Conservation (phyloP, 225 moss, liverwort and hornwort genomes). For the Polytrichum commune region DNA sequence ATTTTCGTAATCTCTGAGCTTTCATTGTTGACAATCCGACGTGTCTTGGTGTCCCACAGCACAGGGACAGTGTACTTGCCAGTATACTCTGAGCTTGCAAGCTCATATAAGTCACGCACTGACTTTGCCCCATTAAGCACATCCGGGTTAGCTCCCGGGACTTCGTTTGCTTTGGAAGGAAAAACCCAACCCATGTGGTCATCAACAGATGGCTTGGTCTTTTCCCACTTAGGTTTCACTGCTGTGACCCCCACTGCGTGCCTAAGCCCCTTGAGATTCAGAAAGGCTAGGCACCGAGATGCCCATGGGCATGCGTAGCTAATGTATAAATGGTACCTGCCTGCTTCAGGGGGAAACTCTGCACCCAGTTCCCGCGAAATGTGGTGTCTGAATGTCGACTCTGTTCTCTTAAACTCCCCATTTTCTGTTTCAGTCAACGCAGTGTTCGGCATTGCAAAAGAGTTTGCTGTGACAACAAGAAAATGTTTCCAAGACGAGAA, state of each 20-base stretch:
- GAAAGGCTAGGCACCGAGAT: conserved; percentile 36
- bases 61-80: conserved; percentile 60
- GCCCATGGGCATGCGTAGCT: conserved; percentile 55
- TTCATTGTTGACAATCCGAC: conserved; percentile 64
- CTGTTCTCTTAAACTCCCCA: conserved; percentile 51
- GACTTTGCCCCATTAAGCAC: conserved; percentile 37
- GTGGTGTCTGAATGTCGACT: conserved; percentile 40
- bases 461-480: no score
- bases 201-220: conserved; percentile 45
- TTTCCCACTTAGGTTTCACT: conserved; percentile 48
- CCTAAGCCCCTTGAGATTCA: conserved; percentile 50
- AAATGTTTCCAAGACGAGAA: no score
- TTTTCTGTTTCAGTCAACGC: conserved; percentile 31
- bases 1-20: conserved; percentile 66
- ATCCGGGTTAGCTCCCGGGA: conserved; percentile 36
- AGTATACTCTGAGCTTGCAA: conserved; percentile 39
- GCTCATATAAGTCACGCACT: conserved; percentile 50
- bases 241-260: conserved; percentile 42
- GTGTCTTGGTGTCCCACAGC: conserved; percentile 54
- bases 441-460: conserved; percentile 28
- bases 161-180: conserved; percentile 22
- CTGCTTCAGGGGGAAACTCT: conserved; percentile 38
- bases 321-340: conserved; percentile 48
- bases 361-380: conserved; percentile 30
- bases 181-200: conserved; percentile 61